These are phyloP conservation scores for Bolboschoenus planiculmis DNA, from an alignment of 176 grass and related monocot genomes.

Conservation along the genomic window DNA sequence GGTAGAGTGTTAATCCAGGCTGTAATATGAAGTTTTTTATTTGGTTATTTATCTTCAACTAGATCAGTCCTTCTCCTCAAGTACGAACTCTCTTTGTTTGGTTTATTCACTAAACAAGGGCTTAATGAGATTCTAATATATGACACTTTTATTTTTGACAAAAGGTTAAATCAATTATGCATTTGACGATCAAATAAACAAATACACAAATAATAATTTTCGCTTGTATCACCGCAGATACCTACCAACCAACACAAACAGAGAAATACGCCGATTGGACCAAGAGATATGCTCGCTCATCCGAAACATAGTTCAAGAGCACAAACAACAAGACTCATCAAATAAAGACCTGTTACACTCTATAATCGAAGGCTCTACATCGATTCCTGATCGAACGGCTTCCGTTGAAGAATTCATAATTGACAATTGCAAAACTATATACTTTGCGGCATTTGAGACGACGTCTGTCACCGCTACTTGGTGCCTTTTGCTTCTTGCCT, in stretches of 20 bases:
- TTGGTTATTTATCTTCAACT: background rate
- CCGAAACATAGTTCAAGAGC: slow-evolving; percentile 36
- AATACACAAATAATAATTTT: background rate
- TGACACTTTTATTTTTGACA: background rate
- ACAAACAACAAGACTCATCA: background rate
- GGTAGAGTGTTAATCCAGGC: background rate
- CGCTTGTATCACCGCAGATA: slow-evolving; percentile 28
- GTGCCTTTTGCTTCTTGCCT: slow-evolving; percentile 73
- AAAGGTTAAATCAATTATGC: background rate
- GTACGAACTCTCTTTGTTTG: background rate
- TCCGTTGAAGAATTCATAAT: slow-evolving; percentile 45
- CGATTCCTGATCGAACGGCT: background rate
- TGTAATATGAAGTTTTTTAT: background rate
- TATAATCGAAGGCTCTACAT: slow-evolving; percentile 48
- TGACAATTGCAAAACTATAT: slow-evolving; percentile 90
- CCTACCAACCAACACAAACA: slow-evolving; percentile 55
- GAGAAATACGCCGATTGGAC: slow-evolving; percentile 47
- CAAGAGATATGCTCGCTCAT: slow-evolving; percentile 37
- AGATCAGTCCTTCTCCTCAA: background rate
- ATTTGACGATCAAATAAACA: background rate
- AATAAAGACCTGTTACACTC: slow-evolving; percentile 47
- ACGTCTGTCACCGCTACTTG: slow-evolving; percentile 39
- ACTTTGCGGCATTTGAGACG: slow-evolving; percentile 73
- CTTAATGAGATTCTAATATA: background rate
- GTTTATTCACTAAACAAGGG: background rate